These are phyloP conservation scores for Starmera stellimalicola DNA, from an alignment of 1,139 yeast species.

Conservation along the genomic window DNA sequence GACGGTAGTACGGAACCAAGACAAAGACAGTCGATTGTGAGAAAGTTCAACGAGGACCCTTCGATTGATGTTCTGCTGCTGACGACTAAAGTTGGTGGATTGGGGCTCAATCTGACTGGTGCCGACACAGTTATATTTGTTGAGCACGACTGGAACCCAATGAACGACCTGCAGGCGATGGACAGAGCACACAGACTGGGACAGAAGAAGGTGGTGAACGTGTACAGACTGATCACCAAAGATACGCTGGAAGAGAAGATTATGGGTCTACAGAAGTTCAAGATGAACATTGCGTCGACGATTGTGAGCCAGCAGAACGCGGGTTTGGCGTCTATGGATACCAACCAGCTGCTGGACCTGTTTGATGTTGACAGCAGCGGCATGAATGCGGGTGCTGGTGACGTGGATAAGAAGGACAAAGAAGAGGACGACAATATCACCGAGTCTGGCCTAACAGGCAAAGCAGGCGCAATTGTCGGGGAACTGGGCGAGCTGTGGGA, in stretches of 20 bases:
- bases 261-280: slow-evolving; percentile 97
- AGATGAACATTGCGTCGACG: slow-evolving; percentile 93
- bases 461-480: slow-evolving; percentile 43
- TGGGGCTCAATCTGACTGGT: slow-evolving; percentile 94
- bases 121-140: slow-evolving; percentile 98
- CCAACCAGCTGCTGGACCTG: slow-evolving; percentile 84
- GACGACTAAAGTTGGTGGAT: slow-evolving; percentile 97
- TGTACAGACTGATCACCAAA: slow-evolving; percentile 84
- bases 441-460: slow-evolving; percentile 29
- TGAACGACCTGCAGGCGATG: slow-evolving; percentile 99
- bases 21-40: slow-evolving; percentile 84
- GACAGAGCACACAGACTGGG: slow-evolving; percentile 98
- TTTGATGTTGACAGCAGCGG: slow-evolving; percentile 62
- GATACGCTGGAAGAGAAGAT: slow-evolving; percentile 94
- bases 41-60: slow-evolving; percentile 91
- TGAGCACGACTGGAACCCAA: slow-evolving; percentile 99
- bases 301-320: slow-evolving; percentile 95
- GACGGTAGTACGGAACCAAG: slow-evolving; percentile 95
- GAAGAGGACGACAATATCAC: slow-evolving; percentile 26
- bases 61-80: slow-evolving; percentile 86
- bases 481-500: slow-evolving; percentile 96
- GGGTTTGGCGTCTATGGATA: slow-evolving; percentile 92
- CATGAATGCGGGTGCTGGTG: slow-evolving; percentile 23
- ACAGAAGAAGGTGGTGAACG: slow-evolving; percentile 94
- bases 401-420: slow-evolving; percentile 22